A percentile compares a stretch with the other conserved stretches of the same genome.
These are phyloP conservation scores for Fusarium stilboides DNA, from an alignment of 2,329 filamentous ascomycete species.

Conservation along the genomic window DNA sequence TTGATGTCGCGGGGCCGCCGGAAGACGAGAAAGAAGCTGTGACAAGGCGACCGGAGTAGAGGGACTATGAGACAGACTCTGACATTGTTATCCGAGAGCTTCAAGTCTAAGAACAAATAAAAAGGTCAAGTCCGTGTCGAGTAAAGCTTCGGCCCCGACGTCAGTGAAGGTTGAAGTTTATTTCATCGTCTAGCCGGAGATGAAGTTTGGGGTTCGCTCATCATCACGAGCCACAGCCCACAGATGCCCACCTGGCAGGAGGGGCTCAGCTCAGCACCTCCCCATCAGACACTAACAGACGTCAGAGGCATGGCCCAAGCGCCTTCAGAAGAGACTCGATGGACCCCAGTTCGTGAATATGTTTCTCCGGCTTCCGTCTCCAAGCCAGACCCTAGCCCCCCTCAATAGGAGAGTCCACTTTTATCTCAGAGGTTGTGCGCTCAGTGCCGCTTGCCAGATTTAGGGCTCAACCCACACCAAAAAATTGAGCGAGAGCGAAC, in stretches of 20 bases:
- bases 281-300: constrained; percentile 30
- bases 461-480: constrained; percentile 56
- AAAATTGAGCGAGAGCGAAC: constrained; percentile 48
- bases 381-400: not conserved
- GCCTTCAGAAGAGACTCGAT: not conserved
- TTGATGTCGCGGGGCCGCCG: constrained; percentile 30
- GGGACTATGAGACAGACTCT: constrained; percentile 34
- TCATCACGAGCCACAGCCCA: constrained; percentile 43
- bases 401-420: constrained; percentile 6
- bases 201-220: constrained; percentile 21
- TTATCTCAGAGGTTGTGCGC: constrained; percentile 18
- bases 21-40: constrained; percentile 36
- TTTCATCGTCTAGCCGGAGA: constrained; percentile 13
- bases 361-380: constrained; percentile 39
- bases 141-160: not conserved
- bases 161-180: constrained; percentile 14
- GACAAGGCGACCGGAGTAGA: constrained; percentile 23
- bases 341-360: constrained; percentile 17
- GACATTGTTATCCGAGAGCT: constrained; percentile 31
- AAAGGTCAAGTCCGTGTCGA: not conserved
- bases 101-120: constrained; percentile 7
- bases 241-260: constrained; percentile 19
- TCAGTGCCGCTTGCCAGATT: constrained; percentile 40
- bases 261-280: constrained; percentile 37
- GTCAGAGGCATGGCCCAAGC: constrained; percentile 47